phyloP scores from a whole-genome alignment of 768 basidiomycete genomes.

The Hirschioporus abietinus region DNA sequence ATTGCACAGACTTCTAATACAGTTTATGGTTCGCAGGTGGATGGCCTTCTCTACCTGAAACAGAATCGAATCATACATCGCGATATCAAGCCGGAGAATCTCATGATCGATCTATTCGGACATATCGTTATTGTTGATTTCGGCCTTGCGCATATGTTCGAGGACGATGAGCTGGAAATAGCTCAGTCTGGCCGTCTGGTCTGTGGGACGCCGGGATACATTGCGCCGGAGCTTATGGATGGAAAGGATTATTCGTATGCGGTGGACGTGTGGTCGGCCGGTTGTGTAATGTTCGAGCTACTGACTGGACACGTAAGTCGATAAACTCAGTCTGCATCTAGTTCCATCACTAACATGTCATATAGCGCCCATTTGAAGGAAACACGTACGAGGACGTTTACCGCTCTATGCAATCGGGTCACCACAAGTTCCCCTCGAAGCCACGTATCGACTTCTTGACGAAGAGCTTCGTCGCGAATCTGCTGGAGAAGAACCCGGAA shows the following conservation, averaged over 20 bases:
- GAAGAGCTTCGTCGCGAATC: background rate
- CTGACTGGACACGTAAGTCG: background rate
- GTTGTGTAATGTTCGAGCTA: slow-evolving; percentile 28
- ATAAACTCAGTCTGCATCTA: background rate
- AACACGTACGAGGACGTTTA: background rate
- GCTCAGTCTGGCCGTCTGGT: slow-evolving; percentile 32
- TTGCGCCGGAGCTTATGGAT: slow-evolving; percentile 41
- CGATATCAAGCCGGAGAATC: slow-evolving; percentile 50
- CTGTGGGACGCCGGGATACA: slow-evolving; percentile 42
- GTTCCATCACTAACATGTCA: background rate
- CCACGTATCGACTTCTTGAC: background rate
- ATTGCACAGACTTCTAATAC: background rate
- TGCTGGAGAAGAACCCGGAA: background rate
- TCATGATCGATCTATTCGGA: slow-evolving; percentile 31
- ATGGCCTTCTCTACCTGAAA: slow-evolving; percentile 14
- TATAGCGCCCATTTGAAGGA: background rate
- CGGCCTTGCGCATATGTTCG: slow-evolving; percentile 15
- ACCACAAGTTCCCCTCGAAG: background rate
- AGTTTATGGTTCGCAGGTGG: background rate
- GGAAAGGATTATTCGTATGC: slow-evolving; percentile 38
- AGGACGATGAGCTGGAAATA: slow-evolving; percentile 32
- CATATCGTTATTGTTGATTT: slow-evolving; percentile 16
- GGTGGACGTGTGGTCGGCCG: slow-evolving; percentile 42
- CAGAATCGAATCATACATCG: slow-evolving; percentile 35
- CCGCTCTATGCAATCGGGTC: background rate